Conservation (phyloP, 495 filamentous ascomycete genomes). For the Penicillium daleae region DNA sequence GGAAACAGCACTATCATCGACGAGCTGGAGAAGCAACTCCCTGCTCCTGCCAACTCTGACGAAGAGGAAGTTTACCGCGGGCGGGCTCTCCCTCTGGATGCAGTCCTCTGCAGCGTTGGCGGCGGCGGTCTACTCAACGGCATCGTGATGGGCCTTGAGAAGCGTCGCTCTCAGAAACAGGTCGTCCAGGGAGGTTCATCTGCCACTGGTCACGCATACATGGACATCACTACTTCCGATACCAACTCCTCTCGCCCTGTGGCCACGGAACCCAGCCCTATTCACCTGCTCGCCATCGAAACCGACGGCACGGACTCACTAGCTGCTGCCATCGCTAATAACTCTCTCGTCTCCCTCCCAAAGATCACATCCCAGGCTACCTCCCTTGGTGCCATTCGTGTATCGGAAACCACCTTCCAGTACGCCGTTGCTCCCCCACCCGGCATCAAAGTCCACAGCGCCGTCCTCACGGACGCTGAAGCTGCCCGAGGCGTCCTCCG, state of each 20-base stretch:
- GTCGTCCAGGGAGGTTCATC: slow-evolving; percentile 14
- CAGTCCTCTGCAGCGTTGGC: slow-evolving; percentile 81
- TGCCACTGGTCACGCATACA: slow-evolving; percentile 21
- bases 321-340: slow-evolving; percentile 59
- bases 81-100: slow-evolving; percentile 56
- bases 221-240: slow-evolving; percentile 18
- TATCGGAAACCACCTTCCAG: slow-evolving; percentile 72
- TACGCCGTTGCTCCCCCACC: slow-evolving; percentile 52
- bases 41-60: slow-evolving; percentile 35
- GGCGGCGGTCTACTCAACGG: slow-evolving; percentile 88
- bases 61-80: slow-evolving; percentile 38
- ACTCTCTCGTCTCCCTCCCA: slow-evolving; percentile 65
- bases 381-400: slow-evolving; percentile 73
- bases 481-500: slow-evolving; percentile 75
- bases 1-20: slow-evolving; percentile 74
- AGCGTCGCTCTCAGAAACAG: slow-evolving; percentile 36
- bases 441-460: slow-evolving; percentile 58
- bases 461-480: slow-evolving; percentile 76
- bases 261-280: slow-evolving; percentile 25
- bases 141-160: slow-evolving; percentile 71
- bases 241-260: slow-evolving; percentile 6
- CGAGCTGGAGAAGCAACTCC: slow-evolving; percentile 68
- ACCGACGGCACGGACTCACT: slow-evolving; percentile 80
- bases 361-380: slow-evolving; percentile 83
- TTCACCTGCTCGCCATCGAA: slow-evolving; percentile 77